These are phyloP conservation scores for Capsicum rhomboideum DNA, from an alignment of 257 asterid genomes.

Conservation along the genomic window DNA sequence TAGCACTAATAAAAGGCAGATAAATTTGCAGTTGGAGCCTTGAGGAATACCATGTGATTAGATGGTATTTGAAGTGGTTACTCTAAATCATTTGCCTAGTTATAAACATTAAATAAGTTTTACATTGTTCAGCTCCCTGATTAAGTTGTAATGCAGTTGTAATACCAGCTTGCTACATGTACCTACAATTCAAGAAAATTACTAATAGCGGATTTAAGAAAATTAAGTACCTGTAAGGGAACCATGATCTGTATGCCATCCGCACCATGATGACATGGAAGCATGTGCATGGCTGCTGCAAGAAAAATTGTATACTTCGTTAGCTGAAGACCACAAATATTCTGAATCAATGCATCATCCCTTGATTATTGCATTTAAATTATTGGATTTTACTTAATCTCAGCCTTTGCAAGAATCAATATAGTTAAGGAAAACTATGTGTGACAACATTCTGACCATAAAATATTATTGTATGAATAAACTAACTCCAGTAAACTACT, in stretches of 20 bases:
- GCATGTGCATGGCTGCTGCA: conserved; percentile 32
- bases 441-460: background rate
- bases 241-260: conserved; percentile 98
- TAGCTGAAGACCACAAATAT: background rate
- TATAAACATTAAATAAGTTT: background rate
- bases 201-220: background rate
- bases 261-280: conserved; percentile 84
- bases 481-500: background rate
- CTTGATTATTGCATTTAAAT: background rate
- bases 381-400: background rate
- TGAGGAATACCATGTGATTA: background rate
- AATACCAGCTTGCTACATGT: background rate
- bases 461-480: background rate
- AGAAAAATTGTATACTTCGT: background rate
- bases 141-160: background rate
- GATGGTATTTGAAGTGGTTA: background rate
- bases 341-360: background rate
- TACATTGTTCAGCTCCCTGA: background rate
- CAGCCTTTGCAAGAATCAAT: background rate
- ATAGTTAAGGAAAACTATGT: background rate
- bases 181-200: background rate
- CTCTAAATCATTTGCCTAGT: background rate
- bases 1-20: background rate
- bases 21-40: background rate
- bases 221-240: conserved; percentile 67